Conservation (phyloP, 805 yeast genomes). For the Pichia paraexigua region DNA sequence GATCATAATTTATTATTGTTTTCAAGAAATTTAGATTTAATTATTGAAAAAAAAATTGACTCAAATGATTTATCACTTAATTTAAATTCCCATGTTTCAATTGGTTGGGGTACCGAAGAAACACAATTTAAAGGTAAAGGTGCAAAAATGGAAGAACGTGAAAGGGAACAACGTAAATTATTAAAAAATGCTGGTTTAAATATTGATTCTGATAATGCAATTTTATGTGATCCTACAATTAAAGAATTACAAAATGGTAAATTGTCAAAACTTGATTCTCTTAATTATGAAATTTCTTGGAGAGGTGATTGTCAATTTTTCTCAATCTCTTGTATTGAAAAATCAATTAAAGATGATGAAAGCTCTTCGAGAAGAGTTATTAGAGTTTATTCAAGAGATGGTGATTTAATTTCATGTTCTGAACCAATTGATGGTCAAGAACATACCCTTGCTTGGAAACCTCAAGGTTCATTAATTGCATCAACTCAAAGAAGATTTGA, state of each 20-base stretch:
- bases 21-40: conserved; percentile 71
- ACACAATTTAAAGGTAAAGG: conserved; percentile 96
- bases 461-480: conserved; percentile 83
- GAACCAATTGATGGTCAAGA: conserved; percentile 86
- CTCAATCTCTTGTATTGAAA: conserved; percentile 56
- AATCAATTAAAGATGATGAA: conserved; percentile 25
- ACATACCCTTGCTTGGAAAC: conserved; percentile 74
- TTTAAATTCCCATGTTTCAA: conserved; percentile 77
- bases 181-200: conserved; percentile 62
- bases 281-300: conserved; percentile 62
- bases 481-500: conserved; percentile 61
- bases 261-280: conserved; percentile 46
- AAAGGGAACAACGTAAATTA: conserved; percentile 24
- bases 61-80: conserved; percentile 48
- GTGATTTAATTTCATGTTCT: conserved; percentile 74
- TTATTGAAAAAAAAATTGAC: conserved; percentile 53
- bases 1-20: conserved; percentile 57
- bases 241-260: conserved; percentile 64
- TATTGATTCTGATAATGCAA: conserved; percentile 45
- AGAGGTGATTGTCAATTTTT: conserved; percentile 90
- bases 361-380: conserved; percentile 57
- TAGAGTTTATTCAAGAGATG: conserved; percentile 71
- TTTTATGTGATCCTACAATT: conserved; percentile 82
- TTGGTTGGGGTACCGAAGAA: conserved; percentile 98
- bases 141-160: conserved; percentile 70